Percentiles rank a stretch among this genome's conserved stretches.
Evolutionary conservation across 192 early-diverging fungal genomes (phyloP).

Genomic region (Backusella luteola): DNA sequence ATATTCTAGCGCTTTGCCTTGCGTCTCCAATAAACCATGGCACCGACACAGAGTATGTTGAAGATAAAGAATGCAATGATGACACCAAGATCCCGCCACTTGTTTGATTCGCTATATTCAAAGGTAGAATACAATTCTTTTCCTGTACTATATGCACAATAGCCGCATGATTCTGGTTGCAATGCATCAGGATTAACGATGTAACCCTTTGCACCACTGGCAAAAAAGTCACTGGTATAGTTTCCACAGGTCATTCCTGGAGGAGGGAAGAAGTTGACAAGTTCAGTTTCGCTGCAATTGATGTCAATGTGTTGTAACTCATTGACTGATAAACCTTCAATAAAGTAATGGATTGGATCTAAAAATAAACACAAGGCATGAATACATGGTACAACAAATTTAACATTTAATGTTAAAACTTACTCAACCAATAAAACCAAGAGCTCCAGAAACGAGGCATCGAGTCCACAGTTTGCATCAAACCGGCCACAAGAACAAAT

Average conservation of each 20-base stretch:
- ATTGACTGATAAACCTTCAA: constrained; percentile 63
- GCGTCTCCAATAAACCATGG: constrained; percentile 42
- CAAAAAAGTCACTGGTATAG: constrained; percentile 37
- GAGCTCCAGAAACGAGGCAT: constrained; percentile 71
- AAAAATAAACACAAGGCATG: background rate
- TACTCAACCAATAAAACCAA: constrained; percentile 65
- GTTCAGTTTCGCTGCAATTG: constrained; percentile 48
- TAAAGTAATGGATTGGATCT: constrained; percentile 63
- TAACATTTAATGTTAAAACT: background rate
- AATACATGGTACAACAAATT: background rate
- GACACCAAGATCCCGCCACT: constrained; percentile 73
- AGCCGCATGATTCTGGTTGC: constrained; percentile 48
- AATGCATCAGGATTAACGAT: constrained; percentile 18
- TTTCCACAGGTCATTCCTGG: constrained; percentile 58
- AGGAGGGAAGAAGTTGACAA: constrained; percentile 54
- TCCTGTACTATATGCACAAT: constrained; percentile 56
- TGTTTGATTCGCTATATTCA: constrained; percentile 54
- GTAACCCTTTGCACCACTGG: constrained; percentile 3
- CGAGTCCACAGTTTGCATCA: constrained; percentile 56
- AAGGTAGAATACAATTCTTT: constrained; percentile 53
- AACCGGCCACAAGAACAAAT: constrained; percentile 67
- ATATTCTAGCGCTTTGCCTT: constrained; percentile 20
- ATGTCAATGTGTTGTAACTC: constrained; percentile 53
- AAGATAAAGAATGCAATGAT: constrained; percentile 59
- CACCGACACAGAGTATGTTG: constrained; percentile 51